Conservation (phyloP, 345 rosid genomes). For the Turritis glabra region DNA sequence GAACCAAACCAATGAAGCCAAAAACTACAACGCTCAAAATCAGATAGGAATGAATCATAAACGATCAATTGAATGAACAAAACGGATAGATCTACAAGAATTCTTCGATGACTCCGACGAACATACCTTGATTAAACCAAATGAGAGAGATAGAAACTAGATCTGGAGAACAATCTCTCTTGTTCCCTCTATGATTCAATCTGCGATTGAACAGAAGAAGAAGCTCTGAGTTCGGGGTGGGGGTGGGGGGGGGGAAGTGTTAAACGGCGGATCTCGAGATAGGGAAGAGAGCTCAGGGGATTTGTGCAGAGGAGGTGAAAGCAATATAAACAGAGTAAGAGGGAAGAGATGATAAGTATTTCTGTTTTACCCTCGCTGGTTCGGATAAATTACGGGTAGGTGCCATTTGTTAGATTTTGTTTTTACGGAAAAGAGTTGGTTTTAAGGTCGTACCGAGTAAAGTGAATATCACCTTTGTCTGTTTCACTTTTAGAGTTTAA, state of each 20-base stretch:
- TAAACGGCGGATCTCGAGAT: constrained; percentile 42
- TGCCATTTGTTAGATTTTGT: constrained; percentile 9
- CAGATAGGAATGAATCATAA: neutral
- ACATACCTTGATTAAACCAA: constrained; percentile 27
- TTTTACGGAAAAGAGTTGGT: constrained; percentile 32
- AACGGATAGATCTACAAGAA: constrained; percentile 31
- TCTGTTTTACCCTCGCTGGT: neutral
- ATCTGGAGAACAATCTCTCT: constrained; percentile 20
- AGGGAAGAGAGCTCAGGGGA: constrained; percentile 24
- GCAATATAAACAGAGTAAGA: constrained; percentile 28
- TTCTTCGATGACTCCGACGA: neutral
- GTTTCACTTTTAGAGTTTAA: constrained; percentile 3
- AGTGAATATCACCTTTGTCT: constrained; percentile 17
- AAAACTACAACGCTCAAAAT: neutral
- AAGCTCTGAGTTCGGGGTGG: constrained; percentile 25
- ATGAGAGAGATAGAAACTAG: constrained; percentile 12
- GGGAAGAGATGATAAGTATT: neutral
- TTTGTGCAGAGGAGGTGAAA: constrained; percentile 34
- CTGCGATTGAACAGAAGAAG: constrained; percentile 18
- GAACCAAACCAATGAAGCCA: neutral
- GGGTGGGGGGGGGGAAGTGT: neutral
- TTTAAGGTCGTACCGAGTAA: constrained; percentile 37
- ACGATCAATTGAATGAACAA: neutral
- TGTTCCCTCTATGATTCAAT: constrained; percentile 1
- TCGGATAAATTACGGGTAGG: constrained; percentile 1